phyloP scores from a whole-genome alignment of 75 land plant genomes.

The Chamaecyparis obtusa region DNA sequence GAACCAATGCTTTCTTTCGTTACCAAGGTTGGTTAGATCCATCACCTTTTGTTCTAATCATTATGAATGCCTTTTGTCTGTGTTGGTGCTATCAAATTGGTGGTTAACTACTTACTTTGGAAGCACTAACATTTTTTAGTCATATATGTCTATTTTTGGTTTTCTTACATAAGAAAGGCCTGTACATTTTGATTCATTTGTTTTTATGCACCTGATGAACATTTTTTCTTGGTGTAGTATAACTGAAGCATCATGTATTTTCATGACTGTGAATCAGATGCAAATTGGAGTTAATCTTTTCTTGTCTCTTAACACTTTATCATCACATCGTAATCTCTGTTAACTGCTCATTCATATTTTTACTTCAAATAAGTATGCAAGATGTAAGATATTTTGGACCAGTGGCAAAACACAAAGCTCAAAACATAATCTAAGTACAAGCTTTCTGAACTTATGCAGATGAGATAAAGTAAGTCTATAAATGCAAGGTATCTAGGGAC shows the following conservation, averaged over 20 bases:
- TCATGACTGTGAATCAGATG: not conserved
- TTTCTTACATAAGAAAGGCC: not conserved
- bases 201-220: not conserved
- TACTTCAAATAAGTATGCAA: not conserved
- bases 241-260: not conserved
- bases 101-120: not conserved
- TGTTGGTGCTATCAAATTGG: not conserved
- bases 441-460: not conserved
- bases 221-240: not conserved
- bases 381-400: not conserved
- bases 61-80: not conserved
- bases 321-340: not conserved
- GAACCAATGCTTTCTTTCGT: slow-evolving; percentile 98
- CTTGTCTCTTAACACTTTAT: not conserved
- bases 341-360: not conserved
- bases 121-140: not conserved
- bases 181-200: not conserved
- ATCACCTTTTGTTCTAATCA: not conserved
- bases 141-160: not conserved
- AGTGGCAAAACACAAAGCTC: too few species aligned
- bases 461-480: not conserved
- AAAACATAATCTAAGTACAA: not conserved
- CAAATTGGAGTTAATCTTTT: not conserved
- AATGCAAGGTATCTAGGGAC: not conserved
- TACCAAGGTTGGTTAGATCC: slow-evolving; percentile 66